Evolutionary conservation across 345 rosid species (phyloP), one percentile per base, ranked within the genome.

Genomic region (Aquilaria yunnanensis): DNA sequence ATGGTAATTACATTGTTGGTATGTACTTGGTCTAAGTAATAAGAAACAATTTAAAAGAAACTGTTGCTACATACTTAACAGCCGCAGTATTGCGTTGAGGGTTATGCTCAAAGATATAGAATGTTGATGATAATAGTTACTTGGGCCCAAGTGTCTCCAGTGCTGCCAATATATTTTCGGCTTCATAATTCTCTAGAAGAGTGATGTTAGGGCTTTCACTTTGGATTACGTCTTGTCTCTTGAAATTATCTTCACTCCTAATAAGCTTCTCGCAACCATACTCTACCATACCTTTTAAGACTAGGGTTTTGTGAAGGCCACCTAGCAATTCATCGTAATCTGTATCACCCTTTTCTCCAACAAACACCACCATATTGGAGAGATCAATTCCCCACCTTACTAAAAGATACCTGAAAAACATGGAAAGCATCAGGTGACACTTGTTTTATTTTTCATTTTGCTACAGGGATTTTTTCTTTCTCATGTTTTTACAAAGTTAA

Each of bases 311-410:
- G 76, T 87, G 91, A 64, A 85, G 89, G 56, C 98, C 93, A 46
- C 80, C 85, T 37, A 87, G 37, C 66, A 87, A 77, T 65, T 75
- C 82, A 63, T 87, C 91, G 47, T 80, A 78, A 79, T 89, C 98
- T 6, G 96, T 87, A 64, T 92, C 98, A 59, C 98, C 96, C 67
- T 58, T 78, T 63, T 81, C 96, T 14, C 98, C 96, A 73, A 81
- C 72, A 67, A 92, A 82, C 55, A 87, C 70, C 13, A 83, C 80
- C 62, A 80, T 67, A 65, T 76, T 87, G 0, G 91, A 70, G 47
- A 83, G 77, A 67, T 85, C 93, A 47, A 84, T 77, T 65, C 87
- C 96, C 98, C 98, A 87, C 64, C 79, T 81, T 46, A 87, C 78
- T 53, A 85, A 87, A 59, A 92, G 93, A 64, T 92, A 92, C 85